These are phyloP conservation scores for Discostella pseudostelligera DNA, from an alignment of 108 stramenopile genomes.

Conservation along the genomic window DNA sequence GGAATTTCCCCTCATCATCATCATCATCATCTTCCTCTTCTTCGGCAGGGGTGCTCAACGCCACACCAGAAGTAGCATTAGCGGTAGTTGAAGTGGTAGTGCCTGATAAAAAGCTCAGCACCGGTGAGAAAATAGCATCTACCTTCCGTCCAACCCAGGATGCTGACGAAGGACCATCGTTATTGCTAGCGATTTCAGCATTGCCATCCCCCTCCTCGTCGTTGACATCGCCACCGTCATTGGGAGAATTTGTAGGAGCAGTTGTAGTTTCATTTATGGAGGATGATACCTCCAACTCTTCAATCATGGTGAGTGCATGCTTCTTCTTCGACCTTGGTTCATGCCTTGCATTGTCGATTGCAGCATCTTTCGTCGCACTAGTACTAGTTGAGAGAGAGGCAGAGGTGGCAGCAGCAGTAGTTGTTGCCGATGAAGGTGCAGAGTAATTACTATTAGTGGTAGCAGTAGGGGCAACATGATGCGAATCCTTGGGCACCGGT, in stretches of 20 bases:
- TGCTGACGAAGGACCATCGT: not conserved
- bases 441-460: not conserved
- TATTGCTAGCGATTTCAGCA: not conserved
- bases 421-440: too few species aligned
- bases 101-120: slow-evolving; percentile 52
- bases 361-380: too few species aligned
- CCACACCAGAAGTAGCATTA: slow-evolving; percentile 19
- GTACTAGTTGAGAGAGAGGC: too few species aligned
- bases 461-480: slow-evolving; percentile 3
- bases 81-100: not conserved
- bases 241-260: too few species aligned
- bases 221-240: not conserved
- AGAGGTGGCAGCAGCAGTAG: too few species aligned
- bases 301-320: too few species aligned
- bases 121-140: slow-evolving; percentile 78
- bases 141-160: slow-evolving; percentile 55
- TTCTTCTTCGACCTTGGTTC: too few species aligned
- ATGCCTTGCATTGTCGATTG: too few species aligned
- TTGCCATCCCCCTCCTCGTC: too few species aligned
- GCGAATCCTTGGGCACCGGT: slow-evolving; percentile 42
- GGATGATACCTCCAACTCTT: too few species aligned
- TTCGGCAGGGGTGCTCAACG: too few species aligned
- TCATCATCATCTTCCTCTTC: slow-evolving; percentile 6
- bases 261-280: too few species aligned
- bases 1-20: slow-evolving; percentile 17